Evolutionary conservation across 768 basidiomycete species (phyloP).

Genomic region (Naematelia aurantialba): DNA sequence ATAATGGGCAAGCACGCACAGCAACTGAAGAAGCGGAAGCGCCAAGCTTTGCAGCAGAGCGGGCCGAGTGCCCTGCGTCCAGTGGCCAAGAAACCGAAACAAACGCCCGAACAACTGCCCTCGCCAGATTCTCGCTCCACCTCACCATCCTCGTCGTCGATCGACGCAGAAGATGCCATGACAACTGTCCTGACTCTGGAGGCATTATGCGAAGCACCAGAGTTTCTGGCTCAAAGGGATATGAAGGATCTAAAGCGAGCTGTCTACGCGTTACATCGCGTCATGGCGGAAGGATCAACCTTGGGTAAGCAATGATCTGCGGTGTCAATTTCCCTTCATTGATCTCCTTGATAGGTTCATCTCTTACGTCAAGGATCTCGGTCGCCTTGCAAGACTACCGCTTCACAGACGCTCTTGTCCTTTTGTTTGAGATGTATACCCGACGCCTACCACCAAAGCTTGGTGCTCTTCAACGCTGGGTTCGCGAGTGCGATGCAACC

Average conservation of each 20-base stretch:
- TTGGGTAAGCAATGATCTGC: constrained; percentile 19
- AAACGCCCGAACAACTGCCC: constrained; percentile 4
- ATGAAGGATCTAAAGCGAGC: constrained; percentile 42
- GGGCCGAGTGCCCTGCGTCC: neutral
- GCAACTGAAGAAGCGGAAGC: constrained; percentile 25
- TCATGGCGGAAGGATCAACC: constrained; percentile 34
- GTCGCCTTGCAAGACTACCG: constrained; percentile 47
- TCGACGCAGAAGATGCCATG: constrained; percentile 38
- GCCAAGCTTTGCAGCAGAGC: constrained; percentile 7
- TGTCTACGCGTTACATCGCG: constrained; percentile 37
- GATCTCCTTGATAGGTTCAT: constrained; percentile 15
- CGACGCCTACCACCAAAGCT: constrained; percentile 56
- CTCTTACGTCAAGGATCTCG: constrained; percentile 36
- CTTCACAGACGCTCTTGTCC: constrained; percentile 56
- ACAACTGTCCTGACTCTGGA: constrained; percentile 34
- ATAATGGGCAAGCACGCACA: constrained; percentile 23
- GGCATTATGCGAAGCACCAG: constrained; percentile 34
- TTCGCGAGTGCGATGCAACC: constrained; percentile 60
- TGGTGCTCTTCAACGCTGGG: constrained; percentile 60
- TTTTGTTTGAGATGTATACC: constrained; percentile 59
- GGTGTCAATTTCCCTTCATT: neutral
- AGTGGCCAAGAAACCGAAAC: constrained; percentile 9
- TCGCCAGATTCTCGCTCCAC: constrained; percentile 9
- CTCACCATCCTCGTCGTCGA: neutral
- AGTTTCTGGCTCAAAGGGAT: constrained; percentile 27